phyloP scores from a whole-genome alignment of 1,139 yeast species.

The Debaryomycetaceae sp. region DNA sequence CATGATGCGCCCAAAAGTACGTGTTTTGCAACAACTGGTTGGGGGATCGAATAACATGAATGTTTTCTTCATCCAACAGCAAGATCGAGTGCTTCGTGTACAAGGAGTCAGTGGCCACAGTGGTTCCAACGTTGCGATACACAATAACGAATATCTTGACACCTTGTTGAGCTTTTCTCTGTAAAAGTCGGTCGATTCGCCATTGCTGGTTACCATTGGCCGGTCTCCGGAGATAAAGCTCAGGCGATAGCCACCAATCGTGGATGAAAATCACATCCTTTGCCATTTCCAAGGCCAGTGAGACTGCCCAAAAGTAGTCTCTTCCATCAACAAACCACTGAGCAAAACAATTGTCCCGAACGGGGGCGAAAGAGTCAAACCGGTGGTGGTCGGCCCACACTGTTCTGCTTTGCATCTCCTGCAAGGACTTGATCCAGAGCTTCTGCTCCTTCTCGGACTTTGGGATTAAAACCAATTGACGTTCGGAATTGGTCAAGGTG shows the following conservation, averaged over 20 bases:
- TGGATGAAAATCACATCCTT: slow-evolving; percentile 91
- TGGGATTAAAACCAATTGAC: slow-evolving; percentile 72
- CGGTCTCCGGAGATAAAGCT: slow-evolving; percentile 85
- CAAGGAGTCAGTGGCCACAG: slow-evolving; percentile 88
- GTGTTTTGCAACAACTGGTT: slow-evolving; percentile 92
- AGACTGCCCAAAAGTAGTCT: slow-evolving; percentile 95
- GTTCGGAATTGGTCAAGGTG: slow-evolving; percentile 73
- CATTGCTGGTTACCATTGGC: slow-evolving; percentile 94
- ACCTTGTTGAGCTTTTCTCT: slow-evolving; percentile 90
- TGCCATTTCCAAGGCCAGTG: slow-evolving; percentile 90
- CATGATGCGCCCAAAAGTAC: slow-evolving; percentile 99
- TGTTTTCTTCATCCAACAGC: slow-evolving; percentile 74
- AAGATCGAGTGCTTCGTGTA: slow-evolving; percentile 93
- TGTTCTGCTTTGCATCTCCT: slow-evolving; percentile 62
- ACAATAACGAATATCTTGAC: slow-evolving; percentile 89
- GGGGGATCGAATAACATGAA: slow-evolving; percentile 91
- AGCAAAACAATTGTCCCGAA: slow-evolving; percentile 77
- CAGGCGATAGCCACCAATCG: slow-evolving; percentile 99
- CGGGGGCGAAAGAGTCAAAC: slow-evolving; percentile 90
- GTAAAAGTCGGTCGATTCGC: slow-evolving; percentile 84
- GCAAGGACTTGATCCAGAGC: slow-evolving; percentile 74
- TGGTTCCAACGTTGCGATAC: slow-evolving; percentile 92
- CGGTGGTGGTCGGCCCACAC: slow-evolving; percentile 72
- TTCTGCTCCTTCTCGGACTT: slow-evolving; percentile 66
- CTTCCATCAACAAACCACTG: slow-evolving; percentile 98